Conservation (phyloP, 805 yeast species). For the Komagataella mondaviorum region DNA sequence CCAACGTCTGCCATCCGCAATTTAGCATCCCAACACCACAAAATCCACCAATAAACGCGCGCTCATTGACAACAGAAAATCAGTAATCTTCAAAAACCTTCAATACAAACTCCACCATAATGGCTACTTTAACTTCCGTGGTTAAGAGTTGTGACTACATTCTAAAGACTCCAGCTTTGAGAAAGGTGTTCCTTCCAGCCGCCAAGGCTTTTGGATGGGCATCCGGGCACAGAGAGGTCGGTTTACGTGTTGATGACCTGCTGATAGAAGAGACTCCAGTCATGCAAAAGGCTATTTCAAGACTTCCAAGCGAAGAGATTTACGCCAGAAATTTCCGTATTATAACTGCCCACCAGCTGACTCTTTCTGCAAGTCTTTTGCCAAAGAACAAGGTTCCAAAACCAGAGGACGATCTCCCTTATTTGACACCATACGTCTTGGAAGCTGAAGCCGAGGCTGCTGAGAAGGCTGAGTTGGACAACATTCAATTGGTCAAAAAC, state of each 20-base stretch:
- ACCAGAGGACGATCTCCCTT: slow-evolving; percentile 70
- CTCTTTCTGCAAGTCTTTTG: slow-evolving; percentile 72
- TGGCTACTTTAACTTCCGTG: slow-evolving; percentile 55
- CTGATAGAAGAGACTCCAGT: slow-evolving; percentile 78
- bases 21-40: neutral
- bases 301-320: slow-evolving; percentile 73
- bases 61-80: neutral
- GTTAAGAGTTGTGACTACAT: slow-evolving; percentile 69
- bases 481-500: slow-evolving; percentile 30
- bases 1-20: neutral
- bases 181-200: slow-evolving; percentile 65
- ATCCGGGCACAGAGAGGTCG: slow-evolving; percentile 92
- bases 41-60: neutral
- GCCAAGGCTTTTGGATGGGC: slow-evolving; percentile 60
- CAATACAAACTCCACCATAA: slow-evolving; percentile 10
- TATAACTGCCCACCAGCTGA: slow-evolving; percentile 81
- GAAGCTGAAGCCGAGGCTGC: slow-evolving; percentile 89
- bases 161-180: slow-evolving; percentile 65
- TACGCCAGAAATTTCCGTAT: slow-evolving; percentile 91
- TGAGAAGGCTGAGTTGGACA: slow-evolving; percentile 84
- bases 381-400: slow-evolving; percentile 69
- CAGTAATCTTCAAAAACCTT: neutral
- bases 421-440: slow-evolving; percentile 76
- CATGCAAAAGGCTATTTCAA: slow-evolving; percentile 74
- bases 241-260: slow-evolving; percentile 83